A percentile compares a stretch with the other conserved stretches of the same genome.
Evolutionary conservation across 2,329 filamentous ascomycete species (phyloP).

Genomic region (Phialophora expanda): DNA sequence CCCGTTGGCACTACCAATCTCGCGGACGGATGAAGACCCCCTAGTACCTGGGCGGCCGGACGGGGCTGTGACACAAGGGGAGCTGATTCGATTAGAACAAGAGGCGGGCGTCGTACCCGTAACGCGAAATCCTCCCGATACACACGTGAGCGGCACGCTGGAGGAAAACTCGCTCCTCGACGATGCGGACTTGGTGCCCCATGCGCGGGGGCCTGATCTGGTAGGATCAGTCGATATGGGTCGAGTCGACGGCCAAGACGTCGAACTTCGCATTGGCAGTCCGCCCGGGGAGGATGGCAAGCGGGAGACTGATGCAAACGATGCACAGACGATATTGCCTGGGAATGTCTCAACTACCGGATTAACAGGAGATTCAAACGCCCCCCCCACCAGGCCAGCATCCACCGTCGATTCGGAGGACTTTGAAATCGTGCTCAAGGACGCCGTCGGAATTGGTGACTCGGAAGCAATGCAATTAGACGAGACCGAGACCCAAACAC

Average conservation of each 20-base stretch:
- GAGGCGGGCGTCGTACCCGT: slow-evolving; percentile 77
- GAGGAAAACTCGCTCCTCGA: slow-evolving; percentile 47
- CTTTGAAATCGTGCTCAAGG: slow-evolving; percentile 33
- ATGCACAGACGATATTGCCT: slow-evolving; percentile 32
- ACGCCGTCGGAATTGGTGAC: slow-evolving; percentile 3
- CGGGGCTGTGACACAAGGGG: slow-evolving; percentile 76
- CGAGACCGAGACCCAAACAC: slow-evolving; percentile 18
- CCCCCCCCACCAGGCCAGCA: not conserved
- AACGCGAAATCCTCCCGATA: slow-evolving; percentile 51
- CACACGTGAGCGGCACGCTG: slow-evolving; percentile 40
- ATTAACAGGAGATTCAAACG: not conserved
- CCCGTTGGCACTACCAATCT: slow-evolving; percentile 24
- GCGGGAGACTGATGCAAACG: slow-evolving; percentile 29
- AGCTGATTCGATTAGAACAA: slow-evolving; percentile 84
- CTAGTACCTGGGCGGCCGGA: slow-evolving; percentile 46
- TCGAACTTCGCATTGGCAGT: slow-evolving; percentile 48
- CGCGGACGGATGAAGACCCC: slow-evolving; percentile 20
- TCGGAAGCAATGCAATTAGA: slow-evolving; percentile 5
- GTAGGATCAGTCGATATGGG: slow-evolving; percentile 89
- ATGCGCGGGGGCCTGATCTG: slow-evolving; percentile 81
- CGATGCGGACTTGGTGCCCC: slow-evolving; percentile 65
- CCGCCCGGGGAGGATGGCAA: slow-evolving; percentile 26
- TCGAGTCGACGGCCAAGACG: slow-evolving; percentile 64
- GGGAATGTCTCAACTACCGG: slow-evolving; percentile 11
- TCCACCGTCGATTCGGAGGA: slow-evolving; percentile 29